Conservation (phyloP, 139 green algal genomes). For the Monoraphidium neglectum region DNA sequence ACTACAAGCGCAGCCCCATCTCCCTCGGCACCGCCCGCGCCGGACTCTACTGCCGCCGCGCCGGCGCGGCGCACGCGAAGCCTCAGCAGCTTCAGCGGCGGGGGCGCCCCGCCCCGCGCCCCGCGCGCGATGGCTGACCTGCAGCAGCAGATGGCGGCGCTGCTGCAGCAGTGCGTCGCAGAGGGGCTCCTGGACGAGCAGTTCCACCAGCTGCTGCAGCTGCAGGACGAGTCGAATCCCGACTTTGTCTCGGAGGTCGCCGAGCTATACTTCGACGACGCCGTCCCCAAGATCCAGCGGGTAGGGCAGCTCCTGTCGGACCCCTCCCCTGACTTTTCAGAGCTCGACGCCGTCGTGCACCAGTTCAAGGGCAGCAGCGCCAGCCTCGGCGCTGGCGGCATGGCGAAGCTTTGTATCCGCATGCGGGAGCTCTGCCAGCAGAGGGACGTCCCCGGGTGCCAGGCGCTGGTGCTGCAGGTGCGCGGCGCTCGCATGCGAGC, state of each 20-base stretch:
- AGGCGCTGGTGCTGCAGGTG: conserved; percentile 43
- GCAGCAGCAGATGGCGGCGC: neutral
- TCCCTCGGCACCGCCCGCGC: too few relatives aligned
- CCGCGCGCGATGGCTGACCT: neutral
- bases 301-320: conserved; percentile 46
- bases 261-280: conserved; percentile 84
- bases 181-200: conserved; percentile 77
- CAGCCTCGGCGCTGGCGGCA: conserved; percentile 59
- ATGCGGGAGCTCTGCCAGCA: conserved; percentile 69
- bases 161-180: conserved; percentile 10
- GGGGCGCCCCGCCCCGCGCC: too few relatives aligned
- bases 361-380: conserved; percentile 90
- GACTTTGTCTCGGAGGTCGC: conserved; percentile 83
- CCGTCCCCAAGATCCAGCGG: conserved; percentile 59
- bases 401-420: conserved; percentile 65
- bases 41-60: too few relatives aligned
- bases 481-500: too few relatives aligned
- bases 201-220: conserved; percentile 79
- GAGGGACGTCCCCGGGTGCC: conserved; percentile 24
- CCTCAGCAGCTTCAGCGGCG: neutral
- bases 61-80: too few relatives aligned
- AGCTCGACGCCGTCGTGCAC: conserved; percentile 82
- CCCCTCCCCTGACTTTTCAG: conserved; percentile 48
- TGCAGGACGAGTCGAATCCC: conserved; percentile 87
- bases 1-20: too few relatives aligned